Base-by-base conservation (phyloP, 768 basidiomycete genomes). In the Tulasnella sp. region DNA sequence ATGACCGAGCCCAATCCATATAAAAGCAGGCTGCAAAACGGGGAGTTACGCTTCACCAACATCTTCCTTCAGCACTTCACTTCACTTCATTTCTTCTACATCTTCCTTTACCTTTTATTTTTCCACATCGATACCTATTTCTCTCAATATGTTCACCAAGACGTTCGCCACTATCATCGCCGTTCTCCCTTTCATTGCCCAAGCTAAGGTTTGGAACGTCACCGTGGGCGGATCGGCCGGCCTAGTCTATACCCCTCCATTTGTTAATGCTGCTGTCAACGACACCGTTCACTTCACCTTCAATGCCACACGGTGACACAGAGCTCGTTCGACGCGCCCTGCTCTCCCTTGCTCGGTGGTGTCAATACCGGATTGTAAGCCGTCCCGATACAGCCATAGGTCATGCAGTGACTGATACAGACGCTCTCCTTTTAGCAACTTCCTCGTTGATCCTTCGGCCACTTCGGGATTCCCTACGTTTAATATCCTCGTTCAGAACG, bases 351-450 rank as follows among this genome's bases (percentile, higher is more conserved):
- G 9, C 53, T 66, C 0, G 71, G 67, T 56, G 82, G 81, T 11
- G 82, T 84, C 64, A 80, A 83, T 66, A 74, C 80, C 44, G 78
- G 77, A 62, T 82, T 81, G 81, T 83, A 62, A 68, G 76, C 70
- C 10, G 30, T 32, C 29, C 15, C 34, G 15, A 15, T 38, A n/a
- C n/a, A n/a, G n/a, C n/a, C n/a, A n/a, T n/a, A n/a, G n/a, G n/a
- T n/a, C n/a, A n/a, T n/a, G n/a, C n/a, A n/a, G n/a, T n/a, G n/a
- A n/a, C n/a, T n/a, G n/a, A n/a, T n/a, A n/a, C 21, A 0, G 50
- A 10, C 29, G 24, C n/a, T n/a, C 45, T 55, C 5, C n/a, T 30
- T 23, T 41, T 43, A 13, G 4, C 54, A 75, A 80, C 72, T 76
- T 76, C 71, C 71, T 79, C 15, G 54, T 56, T 34, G 41, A 34